Conservation (phyloP, 495 filamentous ascomycete genomes). For the Podospora pseudoanserina region DNA sequence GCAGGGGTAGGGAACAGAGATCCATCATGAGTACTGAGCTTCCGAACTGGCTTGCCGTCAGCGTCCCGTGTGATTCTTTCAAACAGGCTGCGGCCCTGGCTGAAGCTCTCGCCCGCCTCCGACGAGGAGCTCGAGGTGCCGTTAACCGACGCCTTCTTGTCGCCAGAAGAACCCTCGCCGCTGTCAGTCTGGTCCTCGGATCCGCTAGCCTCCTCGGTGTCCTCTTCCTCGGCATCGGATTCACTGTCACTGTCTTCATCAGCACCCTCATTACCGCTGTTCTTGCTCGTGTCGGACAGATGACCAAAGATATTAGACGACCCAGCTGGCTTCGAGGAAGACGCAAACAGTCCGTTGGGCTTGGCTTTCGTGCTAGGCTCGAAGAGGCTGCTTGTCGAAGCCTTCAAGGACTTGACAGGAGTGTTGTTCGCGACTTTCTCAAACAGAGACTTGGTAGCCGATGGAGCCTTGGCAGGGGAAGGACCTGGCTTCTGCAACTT, state of each 20-base stretch:
- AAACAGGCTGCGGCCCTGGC: slow-evolving; percentile 51
- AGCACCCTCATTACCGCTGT: slow-evolving; percentile 42
- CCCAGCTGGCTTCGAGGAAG: slow-evolving; percentile 21
- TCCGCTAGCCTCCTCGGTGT: slow-evolving; percentile 27
- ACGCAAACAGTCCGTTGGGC: slow-evolving; percentile 30
- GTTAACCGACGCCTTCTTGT: slow-evolving; percentile 21
- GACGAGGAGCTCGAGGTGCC: slow-evolving; percentile 33
- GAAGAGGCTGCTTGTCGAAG: background rate
- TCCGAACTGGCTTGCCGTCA: slow-evolving; percentile 48
- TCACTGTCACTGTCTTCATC: slow-evolving; percentile 48
- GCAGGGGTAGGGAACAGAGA: slow-evolving; percentile 27
- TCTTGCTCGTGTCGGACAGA: slow-evolving; percentile 52
- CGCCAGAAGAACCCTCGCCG: slow-evolving; percentile 34
- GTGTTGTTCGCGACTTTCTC: slow-evolving; percentile 44
- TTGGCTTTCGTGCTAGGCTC: background rate
- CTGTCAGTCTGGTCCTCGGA: slow-evolving; percentile 22
- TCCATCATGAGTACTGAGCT: slow-evolving; percentile 24
- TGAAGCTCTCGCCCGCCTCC: slow-evolving; percentile 33
- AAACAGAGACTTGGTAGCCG: slow-evolving; percentile 45
- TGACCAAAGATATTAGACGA: slow-evolving; percentile 60
- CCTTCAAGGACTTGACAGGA: slow-evolving; percentile 29
- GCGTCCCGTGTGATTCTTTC: slow-evolving; percentile 51
- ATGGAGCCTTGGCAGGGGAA: slow-evolving; percentile 38
- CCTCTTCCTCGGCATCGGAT: slow-evolving; percentile 41
- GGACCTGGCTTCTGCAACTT: slow-evolving; percentile 54